Evolutionary conservation across 805 yeast genomes (phyloP), one percentile per base, ranked within the genome.

Genomic region (Yarrowia sp.): DNA sequence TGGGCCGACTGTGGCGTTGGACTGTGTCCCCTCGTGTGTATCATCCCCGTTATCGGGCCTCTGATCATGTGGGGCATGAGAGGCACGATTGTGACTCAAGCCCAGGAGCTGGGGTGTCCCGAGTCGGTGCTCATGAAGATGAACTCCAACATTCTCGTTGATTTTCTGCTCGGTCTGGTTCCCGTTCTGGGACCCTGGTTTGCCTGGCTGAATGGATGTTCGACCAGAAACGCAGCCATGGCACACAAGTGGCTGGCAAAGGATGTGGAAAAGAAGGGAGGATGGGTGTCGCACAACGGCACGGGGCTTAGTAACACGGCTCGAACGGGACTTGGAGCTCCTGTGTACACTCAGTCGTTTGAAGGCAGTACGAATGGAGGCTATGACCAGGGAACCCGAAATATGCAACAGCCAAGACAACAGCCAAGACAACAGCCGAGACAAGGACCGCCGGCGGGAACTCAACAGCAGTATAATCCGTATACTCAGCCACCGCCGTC

Each of bases 21-120:
- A 0, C 75, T 87, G 71, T 93, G 88, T 1, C 95, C 97, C 1
- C 61, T 92, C 14, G 80, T 87, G 41, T 81, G 87, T 1, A 76
- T 90, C 9, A 64, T 93, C 10, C 98, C 98, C 0, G 88, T 83
- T 0, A 74, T 93, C n/a, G 98, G 98, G 0, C 96, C 98, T 0
- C 68, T 85, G 3, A 70, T 86, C 64, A 90, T 91, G 92, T 93
- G 88, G 74, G 85, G 82, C 1, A 81, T 91, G 40, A 97, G 92
- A 73, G 82, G 85, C 3, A 80, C 92, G 66, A 74, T 92, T 67
- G 80, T 90, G 28, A 77, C 79, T 26, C 73, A 82, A 65, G 95
- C 93, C 0, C 82, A 84, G 64, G 79, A 82, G 21, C 80, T 86
- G 58, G 75, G 82, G 11, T 68, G 90, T 11, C 96, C 96, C 4